Conservation (phyloP, 2,329 filamentous ascomycete species). For the Stemphylium beticola region DNA sequence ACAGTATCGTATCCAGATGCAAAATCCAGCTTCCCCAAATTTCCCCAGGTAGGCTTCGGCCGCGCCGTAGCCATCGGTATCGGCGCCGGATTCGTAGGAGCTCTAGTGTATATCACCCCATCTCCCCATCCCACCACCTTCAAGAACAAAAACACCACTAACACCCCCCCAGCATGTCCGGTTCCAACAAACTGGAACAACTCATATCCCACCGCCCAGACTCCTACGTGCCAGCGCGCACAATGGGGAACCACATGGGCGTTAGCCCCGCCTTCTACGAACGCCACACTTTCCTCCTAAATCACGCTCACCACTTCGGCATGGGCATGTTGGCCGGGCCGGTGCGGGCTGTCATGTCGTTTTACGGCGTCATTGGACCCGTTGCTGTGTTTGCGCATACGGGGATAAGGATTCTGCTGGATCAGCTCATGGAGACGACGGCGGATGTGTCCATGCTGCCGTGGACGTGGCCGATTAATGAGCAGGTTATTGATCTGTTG, state of each 20-base stretch:
- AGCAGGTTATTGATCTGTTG: slow-evolving; percentile 41
- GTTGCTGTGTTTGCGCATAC: slow-evolving; percentile 39
- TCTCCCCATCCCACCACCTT: not conserved
- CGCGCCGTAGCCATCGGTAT: slow-evolving; percentile 28
- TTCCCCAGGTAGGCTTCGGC: slow-evolving; percentile 26
- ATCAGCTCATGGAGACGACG: slow-evolving; percentile 39
- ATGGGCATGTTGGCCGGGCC: slow-evolving; percentile 39
- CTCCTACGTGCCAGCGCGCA: slow-evolving; percentile 42
- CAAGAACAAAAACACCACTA: not conserved
- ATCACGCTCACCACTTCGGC: slow-evolving; percentile 36
- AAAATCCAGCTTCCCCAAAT: slow-evolving; percentile 25
- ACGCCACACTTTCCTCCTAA: slow-evolving; percentile 30
- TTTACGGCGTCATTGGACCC: slow-evolving; percentile 42
- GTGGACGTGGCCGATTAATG: slow-evolving; percentile 45
- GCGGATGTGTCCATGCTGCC: slow-evolving; percentile 37
- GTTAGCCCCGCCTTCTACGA: slow-evolving; percentile 18
- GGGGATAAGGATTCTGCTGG: slow-evolving; percentile 36
- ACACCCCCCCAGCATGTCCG: slow-evolving; percentile 29
- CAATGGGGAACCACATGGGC: slow-evolving; percentile 34
- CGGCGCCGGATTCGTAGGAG: slow-evolving; percentile 21
- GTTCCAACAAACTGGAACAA: slow-evolving; percentile 38
- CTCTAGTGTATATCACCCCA: slow-evolving; percentile 13
- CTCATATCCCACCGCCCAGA: slow-evolving; percentile 34
- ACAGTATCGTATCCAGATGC: slow-evolving; percentile 11
- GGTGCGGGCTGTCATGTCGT: slow-evolving; percentile 36